Evolutionary conservation across 108 stramenopile species (phyloP), one percentile per base, ranked within the genome.

Genomic region (Stephanodiscus triporus): DNA sequence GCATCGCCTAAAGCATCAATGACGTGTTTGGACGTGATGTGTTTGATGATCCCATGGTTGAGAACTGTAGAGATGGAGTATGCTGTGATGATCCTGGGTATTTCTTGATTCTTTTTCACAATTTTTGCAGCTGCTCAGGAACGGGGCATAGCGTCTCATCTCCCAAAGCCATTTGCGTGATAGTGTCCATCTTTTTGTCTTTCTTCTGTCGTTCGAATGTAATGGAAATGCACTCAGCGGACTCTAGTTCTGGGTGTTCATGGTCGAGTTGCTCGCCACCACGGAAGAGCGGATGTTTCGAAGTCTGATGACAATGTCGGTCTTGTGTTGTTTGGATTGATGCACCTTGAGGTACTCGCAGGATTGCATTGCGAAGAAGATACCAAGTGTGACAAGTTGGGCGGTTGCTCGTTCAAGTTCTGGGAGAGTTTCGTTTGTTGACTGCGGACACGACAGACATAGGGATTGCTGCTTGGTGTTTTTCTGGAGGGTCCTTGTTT

Each of bases 201-300:
- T 51, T 60, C 30, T 75, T 75, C 22, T 75, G 65, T 17, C 6
- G 34, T 6, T 57, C 56, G 32, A 75, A 75, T 8, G 54, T 75
- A 47, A 75, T 75, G 63, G 66, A 66, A 2, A 75, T 37, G 58
- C 45, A 38, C 7, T 75, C 65, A 4, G 60, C 42, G n/a, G n/a
- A n/a, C n/a, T n/a, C n/a, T n/a, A n/a, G n/a, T n/a, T n/a, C n/a
- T n/a, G n/a, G n/a, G n/a, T 2, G 19, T 8, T 24, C 32, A 16
- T 58, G 73, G n/a, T 20, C 10, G 20, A 75, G 19, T 32, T 26
- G 7, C 30, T 23, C 17, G 6, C 55, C 45, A 20, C 58, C 29
- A n/a, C 9, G 26, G 58, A 47, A 32, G 53, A 66, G 24, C 17
- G 30, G 9, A 75, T 10, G 30, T 75, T 58, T 4, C 54, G 30